These are phyloP conservation scores for Nasturtium officinale DNA, from an alignment of 345 rosid genomes.

Conservation along the genomic window DNA sequence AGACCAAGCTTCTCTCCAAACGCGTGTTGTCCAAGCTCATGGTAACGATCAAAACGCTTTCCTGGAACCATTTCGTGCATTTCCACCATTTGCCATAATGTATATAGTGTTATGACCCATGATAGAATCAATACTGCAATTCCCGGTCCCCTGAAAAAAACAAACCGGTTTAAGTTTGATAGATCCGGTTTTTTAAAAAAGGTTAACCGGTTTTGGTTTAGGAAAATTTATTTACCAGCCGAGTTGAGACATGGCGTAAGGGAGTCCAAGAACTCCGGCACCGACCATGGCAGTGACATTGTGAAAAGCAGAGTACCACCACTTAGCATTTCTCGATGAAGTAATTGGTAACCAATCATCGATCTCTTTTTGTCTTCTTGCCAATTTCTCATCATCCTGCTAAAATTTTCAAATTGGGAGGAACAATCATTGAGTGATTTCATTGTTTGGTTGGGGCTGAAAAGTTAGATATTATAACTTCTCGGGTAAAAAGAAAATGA, in stretches of 20 bases:
- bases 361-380: constrained; percentile 57
- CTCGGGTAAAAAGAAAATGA: background rate
- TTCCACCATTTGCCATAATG: constrained; percentile 90
- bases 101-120: constrained; percentile 44
- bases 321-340: constrained; percentile 70
- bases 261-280: constrained; percentile 81
- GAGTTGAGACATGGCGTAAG: constrained; percentile 73
- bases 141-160: constrained; percentile 39
- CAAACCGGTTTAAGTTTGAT: background rate
- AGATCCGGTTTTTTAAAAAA: background rate
- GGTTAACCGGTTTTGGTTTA: background rate
- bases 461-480: background rate
- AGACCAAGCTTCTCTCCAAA: constrained; percentile 85
- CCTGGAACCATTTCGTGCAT: constrained; percentile 92
- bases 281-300: constrained; percentile 92
- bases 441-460: background rate
- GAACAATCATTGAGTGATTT: background rate
- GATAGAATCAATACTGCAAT: constrained; percentile 30
- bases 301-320: constrained; percentile 91
- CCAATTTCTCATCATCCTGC: constrained; percentile 37
- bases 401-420: background rate
- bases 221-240: constrained; percentile 56
- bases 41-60: constrained; percentile 71
- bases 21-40: constrained; percentile 78
- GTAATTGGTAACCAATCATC: constrained; percentile 77